Evolutionary conservation across 2,329 filamentous ascomycete species (phyloP), one percentile per base, ranked within the genome.

Genomic region (Calonectria pseudoreteaudii): DNA sequence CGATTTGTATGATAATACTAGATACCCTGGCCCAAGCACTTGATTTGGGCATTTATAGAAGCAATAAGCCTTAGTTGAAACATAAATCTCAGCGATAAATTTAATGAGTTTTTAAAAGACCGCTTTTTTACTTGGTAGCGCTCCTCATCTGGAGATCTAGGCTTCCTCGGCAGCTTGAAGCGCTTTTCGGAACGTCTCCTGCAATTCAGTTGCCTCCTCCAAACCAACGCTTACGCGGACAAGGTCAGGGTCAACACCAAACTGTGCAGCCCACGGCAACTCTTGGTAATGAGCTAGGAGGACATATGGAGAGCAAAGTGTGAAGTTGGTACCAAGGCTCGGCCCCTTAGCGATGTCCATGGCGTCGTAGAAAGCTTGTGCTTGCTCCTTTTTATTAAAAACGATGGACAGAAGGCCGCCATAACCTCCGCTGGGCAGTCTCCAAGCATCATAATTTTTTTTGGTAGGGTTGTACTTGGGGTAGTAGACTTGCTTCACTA

Each of bases 291-390:
- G 97, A 6, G 97, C 97, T 38, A 99, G 85, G 41, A 99, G 87
- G 28, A 97, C 95, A 83, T 98, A 99, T 0, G 97, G 97, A 64
- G 93, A 98, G 71, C 93, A 93, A 47, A 99, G 87, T 0, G 97
- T 98, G 83, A 99, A 99, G 84, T 99, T 99, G 0, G 97, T 98
- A 2, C 97, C 97, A 65, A 99, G 87, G 84, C 95, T 98, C 0
- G 97, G 97, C 0, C 97, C 97, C 84, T 99, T 99, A 49, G 95
- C 93, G 1, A 95, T 97, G 75, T 97, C 92, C 20, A 99, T 86
- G 16, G 91, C 89, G 84, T 99, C 95, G 84, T 94, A 98, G 83
- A 98, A 98, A 0, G 91, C 90, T 68, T 95, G 87, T 0, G 96
- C 94, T 75, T 96, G 92, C 36, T 89, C 87, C 71, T 89, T 91